Conservation (phyloP, 2,329 filamentous ascomycete genomes). For the Coccinonectria pachysandricola region DNA sequence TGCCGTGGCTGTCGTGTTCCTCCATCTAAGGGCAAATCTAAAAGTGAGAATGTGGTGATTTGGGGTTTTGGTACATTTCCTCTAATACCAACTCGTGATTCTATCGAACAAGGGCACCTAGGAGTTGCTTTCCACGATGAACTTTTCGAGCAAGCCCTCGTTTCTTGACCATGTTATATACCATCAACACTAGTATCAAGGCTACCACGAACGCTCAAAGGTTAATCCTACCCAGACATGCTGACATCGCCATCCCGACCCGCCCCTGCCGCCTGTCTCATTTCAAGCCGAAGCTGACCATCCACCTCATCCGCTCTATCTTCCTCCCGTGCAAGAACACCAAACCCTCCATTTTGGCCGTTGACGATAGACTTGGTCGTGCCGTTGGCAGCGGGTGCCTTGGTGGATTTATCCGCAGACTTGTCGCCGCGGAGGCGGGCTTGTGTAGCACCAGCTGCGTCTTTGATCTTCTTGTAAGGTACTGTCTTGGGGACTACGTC, state of each 20-base stretch:
- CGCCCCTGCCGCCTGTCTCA: constrained; percentile 33
- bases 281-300: constrained; percentile 45
- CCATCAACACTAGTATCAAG: too few species aligned
- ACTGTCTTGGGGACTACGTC: constrained; percentile 85
- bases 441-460: constrained; percentile 41
- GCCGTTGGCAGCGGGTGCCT: constrained; percentile 14
- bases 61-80: constrained; percentile 4
- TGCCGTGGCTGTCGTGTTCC: too few species aligned
- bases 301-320: constrained; percentile 33
- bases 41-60: too few species aligned
- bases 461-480: constrained; percentile 70
- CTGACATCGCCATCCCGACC: constrained; percentile 42
- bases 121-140: too few species aligned
- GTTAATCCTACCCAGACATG: constrained; percentile 49
- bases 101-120: background rate
- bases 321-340: constrained; percentile 13
- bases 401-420: constrained; percentile 15
- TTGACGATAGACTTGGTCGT: constrained; percentile 21
- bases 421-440: constrained; percentile 34
- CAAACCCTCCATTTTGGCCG: constrained; percentile 14
- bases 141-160: too few species aligned
- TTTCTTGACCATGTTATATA: too few species aligned
- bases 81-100: constrained; percentile 6
- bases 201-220: too few species aligned
- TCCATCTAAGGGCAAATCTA: too few species aligned